These are phyloP conservation scores for Stephanodiscus triporus DNA, from an alignment of 108 stramenopile species.

Conservation along the genomic window DNA sequence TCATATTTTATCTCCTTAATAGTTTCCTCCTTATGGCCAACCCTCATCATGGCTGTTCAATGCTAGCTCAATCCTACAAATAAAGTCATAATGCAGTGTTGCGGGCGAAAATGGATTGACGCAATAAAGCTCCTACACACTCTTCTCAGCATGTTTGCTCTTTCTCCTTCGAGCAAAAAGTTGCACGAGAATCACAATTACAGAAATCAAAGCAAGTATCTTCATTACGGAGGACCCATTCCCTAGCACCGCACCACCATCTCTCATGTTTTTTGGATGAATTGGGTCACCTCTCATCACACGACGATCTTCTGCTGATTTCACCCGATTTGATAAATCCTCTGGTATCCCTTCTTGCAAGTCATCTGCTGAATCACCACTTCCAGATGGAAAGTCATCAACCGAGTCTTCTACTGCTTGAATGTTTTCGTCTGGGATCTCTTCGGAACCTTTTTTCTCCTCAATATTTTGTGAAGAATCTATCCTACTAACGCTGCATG, in stretches of 20 bases:
- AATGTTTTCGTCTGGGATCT: conserved; percentile 10
- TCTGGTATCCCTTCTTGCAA: conserved; percentile 20
- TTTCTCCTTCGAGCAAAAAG: background rate
- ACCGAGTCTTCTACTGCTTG: conserved; percentile 3
- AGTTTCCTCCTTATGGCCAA: no score
- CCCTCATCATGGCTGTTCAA: no score
- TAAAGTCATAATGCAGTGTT: no score
- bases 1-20: no score
- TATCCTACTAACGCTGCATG: conserved; percentile 33
- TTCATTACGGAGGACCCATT: background rate
- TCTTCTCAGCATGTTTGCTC: conserved; percentile 16
- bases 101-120: background rate
- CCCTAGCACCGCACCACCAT: background rate
- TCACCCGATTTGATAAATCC: background rate
- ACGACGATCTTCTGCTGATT: background rate
- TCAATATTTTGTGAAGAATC: background rate
- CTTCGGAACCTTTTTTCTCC: background rate
- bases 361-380: conserved; percentile 5
- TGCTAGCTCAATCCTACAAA: no score
- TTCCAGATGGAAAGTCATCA: background rate
- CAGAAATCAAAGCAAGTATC: background rate
- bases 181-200: conserved; percentile 3
- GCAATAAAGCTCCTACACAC: background rate
- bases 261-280: background rate
- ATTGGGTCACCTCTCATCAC: background rate